phyloP scores from a whole-genome alignment of 1,284 basidiomycete species.

The Tilletia setariae region DNA sequence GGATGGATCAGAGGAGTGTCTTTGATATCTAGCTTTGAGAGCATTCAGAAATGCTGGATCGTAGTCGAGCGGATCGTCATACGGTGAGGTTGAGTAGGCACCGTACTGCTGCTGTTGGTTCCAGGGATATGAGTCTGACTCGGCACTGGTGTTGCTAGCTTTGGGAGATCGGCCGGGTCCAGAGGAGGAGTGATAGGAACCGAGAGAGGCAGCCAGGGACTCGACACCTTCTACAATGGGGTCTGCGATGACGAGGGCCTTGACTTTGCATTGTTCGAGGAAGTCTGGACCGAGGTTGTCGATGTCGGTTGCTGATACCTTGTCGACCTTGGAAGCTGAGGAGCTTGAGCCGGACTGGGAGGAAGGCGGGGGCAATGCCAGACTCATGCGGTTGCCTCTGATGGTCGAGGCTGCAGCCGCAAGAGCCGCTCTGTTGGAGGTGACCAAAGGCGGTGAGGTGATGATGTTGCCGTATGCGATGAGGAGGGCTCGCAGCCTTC shows the following conservation, averaged over 20 bases:
- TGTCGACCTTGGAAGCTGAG: background rate
- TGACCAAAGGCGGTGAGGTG: background rate
- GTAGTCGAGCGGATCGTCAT: background rate
- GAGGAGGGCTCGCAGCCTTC: constrained; percentile 6
- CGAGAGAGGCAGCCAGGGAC: background rate
- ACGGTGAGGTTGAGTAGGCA: background rate
- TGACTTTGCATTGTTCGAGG: constrained; percentile 40
- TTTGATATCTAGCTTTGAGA: background rate
- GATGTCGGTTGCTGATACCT: background rate
- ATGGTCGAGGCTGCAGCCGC: no score
- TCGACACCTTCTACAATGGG: constrained; percentile 11
- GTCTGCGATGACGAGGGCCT: constrained; percentile 36
- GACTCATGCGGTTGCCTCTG: no score
- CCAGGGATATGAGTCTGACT: background rate
- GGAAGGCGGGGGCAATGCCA: no score
- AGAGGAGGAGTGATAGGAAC: no score
- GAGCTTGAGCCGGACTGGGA: no score
- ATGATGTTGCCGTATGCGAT: constrained; percentile 9
- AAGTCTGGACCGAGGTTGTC: constrained; percentile 21
- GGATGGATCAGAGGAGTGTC: background rate
- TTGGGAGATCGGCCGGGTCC: background rate
- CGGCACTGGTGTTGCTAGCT: background rate
- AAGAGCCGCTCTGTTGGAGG: no score
- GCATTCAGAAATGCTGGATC: background rate
- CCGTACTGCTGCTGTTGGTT: no score